These are phyloP conservation scores for Didymella keratinophila DNA, from an alignment of 2,329 filamentous ascomycete species.

Conservation along the genomic window DNA sequence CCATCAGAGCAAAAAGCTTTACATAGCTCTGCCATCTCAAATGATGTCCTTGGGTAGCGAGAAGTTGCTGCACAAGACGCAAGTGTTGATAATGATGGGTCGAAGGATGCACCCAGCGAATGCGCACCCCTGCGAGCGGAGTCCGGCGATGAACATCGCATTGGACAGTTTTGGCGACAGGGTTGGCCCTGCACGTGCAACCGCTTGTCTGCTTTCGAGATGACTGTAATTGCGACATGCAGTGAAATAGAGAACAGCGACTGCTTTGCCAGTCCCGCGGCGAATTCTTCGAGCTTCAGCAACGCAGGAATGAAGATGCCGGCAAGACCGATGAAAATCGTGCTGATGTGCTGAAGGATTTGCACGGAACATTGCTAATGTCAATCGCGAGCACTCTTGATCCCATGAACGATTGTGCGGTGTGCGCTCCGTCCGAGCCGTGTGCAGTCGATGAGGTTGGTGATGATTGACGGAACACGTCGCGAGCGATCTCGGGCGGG, in stretches of 20 bases:
- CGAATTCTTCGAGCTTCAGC: constrained; percentile 4
- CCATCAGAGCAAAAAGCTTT: not conserved
- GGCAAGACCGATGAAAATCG: not conserved
- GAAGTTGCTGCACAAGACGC: not conserved
- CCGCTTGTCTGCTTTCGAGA: not conserved
- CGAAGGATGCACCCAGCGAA: constrained; percentile 1
- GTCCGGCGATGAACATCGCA: constrained; percentile 3
- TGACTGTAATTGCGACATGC: constrained; percentile 10
- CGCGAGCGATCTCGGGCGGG: not conserved
- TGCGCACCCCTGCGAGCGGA: constrained; percentile 5
- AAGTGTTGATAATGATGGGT: not conserved
- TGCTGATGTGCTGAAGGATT: not conserved
- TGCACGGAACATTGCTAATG: not conserved
- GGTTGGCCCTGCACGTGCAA: constrained; percentile 17
- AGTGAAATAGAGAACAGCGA: not conserved
- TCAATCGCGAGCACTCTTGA: not conserved
- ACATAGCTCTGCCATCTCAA: constrained; percentile 1
- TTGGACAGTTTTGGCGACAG: constrained; percentile 16
- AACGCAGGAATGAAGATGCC: not conserved
- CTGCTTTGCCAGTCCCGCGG: not conserved
- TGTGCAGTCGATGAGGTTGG: not conserved
- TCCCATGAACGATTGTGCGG: not conserved
- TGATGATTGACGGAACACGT: not conserved
- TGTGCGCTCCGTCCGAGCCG: not conserved
- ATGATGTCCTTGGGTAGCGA: not conserved